A percentile compares a stretch with the other conserved stretches of the same genome.
phyloP scores from a whole-genome alignment of 1,284 basidiomycete species.

The Coniferiporia weirii region DNA sequence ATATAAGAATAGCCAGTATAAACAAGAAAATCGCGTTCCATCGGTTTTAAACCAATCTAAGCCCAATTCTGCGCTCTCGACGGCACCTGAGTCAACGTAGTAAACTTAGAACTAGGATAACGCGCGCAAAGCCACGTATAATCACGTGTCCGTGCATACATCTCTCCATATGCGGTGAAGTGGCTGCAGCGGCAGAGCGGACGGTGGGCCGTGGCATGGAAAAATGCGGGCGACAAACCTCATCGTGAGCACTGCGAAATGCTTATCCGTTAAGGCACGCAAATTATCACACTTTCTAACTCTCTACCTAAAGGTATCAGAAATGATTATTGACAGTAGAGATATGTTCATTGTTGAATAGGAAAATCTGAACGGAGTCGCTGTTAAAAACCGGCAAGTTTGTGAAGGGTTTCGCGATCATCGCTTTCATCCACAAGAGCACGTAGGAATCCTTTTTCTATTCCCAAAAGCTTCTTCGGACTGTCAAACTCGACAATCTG shows the following conservation, averaged over 20 bases:
- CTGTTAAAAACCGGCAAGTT: no score
- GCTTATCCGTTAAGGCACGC: no score
- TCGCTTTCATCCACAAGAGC: conserved; percentile 18
- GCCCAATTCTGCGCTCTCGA: conserved; percentile 57
- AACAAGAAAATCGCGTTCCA: conserved; percentile 31
- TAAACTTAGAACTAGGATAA: conserved; percentile 85
- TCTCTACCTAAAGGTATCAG: no score
- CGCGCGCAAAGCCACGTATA: conserved; percentile 71
- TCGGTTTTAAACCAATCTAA: conserved; percentile 60
- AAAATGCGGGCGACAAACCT: conserved; percentile 63
- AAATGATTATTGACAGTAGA: no score
- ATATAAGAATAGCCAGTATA: conserved; percentile 11
- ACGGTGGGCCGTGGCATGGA: conserved; percentile 60
- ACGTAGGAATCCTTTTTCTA: conserved; percentile 11
- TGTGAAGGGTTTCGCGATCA: conserved; percentile 20
- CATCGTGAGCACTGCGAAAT: no score
- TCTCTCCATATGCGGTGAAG: conserved; percentile 67
- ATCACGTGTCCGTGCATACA: conserved; percentile 89
- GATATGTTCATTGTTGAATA: no score
- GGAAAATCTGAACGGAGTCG: no score
- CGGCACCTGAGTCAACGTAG: conserved; percentile 52
- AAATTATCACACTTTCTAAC: no score
- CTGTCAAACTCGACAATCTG: conserved; percentile 24
- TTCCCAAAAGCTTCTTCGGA: conserved; percentile 12
- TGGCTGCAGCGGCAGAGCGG: conserved; percentile 60